Evolutionary conservation across 306 rosid genomes (phyloP).

Genomic region (Cicer cuneatum): DNA sequence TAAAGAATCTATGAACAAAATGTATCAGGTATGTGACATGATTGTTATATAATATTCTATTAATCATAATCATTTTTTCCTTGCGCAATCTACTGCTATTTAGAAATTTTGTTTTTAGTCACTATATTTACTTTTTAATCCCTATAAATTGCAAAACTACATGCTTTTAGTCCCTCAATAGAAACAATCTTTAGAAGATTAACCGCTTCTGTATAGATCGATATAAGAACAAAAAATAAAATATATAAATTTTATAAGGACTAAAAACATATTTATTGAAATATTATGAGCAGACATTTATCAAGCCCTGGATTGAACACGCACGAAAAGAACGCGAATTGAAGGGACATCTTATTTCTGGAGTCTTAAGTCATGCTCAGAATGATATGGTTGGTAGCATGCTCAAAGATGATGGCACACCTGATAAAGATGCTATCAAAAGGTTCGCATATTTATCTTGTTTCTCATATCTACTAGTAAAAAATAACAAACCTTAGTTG

Average conservation of each 20-base stretch:
- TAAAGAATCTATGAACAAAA: slow-evolving; percentile 50
- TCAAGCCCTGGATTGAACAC: slow-evolving; percentile 65
- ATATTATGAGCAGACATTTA: slow-evolving; percentile 38
- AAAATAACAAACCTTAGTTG: neutral
- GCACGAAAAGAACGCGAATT: slow-evolving; percentile 50
- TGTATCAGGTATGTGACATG: slow-evolving; percentile 48
- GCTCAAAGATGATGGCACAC: slow-evolving; percentile 47
- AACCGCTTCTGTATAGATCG: too few relatives aligned
- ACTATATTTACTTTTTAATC: too few relatives aligned
- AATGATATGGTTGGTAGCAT: slow-evolving; percentile 47
- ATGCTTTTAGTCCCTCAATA: too few relatives aligned
- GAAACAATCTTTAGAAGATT: too few relatives aligned
- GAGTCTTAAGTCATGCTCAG: slow-evolving; percentile 50
- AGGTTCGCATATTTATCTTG: slow-evolving; percentile 42
- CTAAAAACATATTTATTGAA: neutral
- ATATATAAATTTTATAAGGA: too few relatives aligned
- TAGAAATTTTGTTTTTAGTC: slow-evolving; percentile 3
- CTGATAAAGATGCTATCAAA: slow-evolving; percentile 46
- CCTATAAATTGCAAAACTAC: too few relatives aligned
- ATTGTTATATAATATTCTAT: slow-evolving; percentile 1
- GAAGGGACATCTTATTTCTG: slow-evolving; percentile 53
- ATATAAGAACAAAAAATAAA: too few relatives aligned
- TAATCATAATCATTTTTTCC: neutral
- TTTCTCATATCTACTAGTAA: slow-evolving; percentile 21
- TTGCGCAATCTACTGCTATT: neutral